Evolutionary conservation across 129 eudicot genomes (phyloP).

Genomic region (Chrysanthemum lavandulifolium): DNA sequence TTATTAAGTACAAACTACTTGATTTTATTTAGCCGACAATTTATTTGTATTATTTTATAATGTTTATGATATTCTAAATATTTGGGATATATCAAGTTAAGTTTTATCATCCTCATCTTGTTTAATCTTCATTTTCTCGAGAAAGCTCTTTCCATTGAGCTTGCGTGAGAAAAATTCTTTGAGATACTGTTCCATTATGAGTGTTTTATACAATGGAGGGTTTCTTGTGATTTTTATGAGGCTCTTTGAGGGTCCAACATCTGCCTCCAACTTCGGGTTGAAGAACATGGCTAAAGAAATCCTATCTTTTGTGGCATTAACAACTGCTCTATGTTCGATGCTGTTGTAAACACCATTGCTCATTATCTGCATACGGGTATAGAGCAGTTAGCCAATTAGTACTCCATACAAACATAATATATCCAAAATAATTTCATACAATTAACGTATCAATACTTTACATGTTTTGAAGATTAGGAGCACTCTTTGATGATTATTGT

Average conservation of each 20-base stretch:
- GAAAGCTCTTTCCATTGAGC: slow-evolving; percentile 38
- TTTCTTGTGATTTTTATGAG: slow-evolving; percentile 17
- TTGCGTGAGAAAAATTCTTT: slow-evolving; percentile 42
- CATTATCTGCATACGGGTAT: slow-evolving; percentile 28
- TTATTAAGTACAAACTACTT: background rate
- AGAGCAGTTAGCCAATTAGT: background rate
- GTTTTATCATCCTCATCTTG: slow-evolving; percentile 4
- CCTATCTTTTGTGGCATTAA: slow-evolving; percentile 30
- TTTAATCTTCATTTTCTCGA: slow-evolving; percentile 35
- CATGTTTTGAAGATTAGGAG: background rate
- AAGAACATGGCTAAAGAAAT: slow-evolving; percentile 36
- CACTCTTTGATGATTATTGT: background rate
- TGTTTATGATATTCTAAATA: background rate
- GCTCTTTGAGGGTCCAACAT: slow-evolving; percentile 40
- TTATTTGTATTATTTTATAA: background rate
- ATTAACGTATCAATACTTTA: too few species aligned
- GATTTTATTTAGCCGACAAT: background rate
- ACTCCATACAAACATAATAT: too few species aligned
- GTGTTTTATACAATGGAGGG: slow-evolving; percentile 30
- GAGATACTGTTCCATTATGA: slow-evolving; percentile 33
- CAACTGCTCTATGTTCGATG: slow-evolving; percentile 40
- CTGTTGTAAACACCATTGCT: slow-evolving; percentile 41
- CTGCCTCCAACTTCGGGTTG: slow-evolving; percentile 36
- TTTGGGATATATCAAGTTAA: background rate
- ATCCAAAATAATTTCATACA: too few species aligned